Percentiles rank a stretch among this genome's conserved stretches.
Evolutionary conservation across 2,329 filamentous ascomycete species (phyloP).

Genomic region (Scedosporium apiospermum): DNA sequence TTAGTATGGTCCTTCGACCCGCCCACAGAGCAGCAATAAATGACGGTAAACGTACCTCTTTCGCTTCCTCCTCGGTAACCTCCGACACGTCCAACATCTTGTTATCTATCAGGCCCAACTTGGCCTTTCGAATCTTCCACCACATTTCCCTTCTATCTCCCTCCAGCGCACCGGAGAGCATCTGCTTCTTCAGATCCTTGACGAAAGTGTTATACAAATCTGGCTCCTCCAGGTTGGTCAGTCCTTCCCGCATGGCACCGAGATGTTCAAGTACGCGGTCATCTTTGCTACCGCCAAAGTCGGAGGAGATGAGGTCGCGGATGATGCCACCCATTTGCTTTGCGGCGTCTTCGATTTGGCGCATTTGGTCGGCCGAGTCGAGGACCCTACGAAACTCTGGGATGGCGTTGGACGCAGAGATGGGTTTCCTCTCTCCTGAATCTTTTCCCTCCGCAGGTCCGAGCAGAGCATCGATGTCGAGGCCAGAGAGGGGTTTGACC

Average conservation of each 20-base stretch:
- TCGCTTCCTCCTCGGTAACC: constrained; percentile 63
- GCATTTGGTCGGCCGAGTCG: constrained; percentile 46
- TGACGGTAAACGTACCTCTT: constrained; percentile 33
- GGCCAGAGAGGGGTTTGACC: constrained; percentile 77
- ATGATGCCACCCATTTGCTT: constrained; percentile 69
- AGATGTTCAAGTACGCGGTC: constrained; percentile 66
- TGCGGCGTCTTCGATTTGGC: constrained; percentile 55
- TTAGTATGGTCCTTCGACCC: background rate
- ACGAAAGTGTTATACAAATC: constrained; percentile 68
- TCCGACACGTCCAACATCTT: constrained; percentile 52
- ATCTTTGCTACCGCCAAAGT: constrained; percentile 68
- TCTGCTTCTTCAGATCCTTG: constrained; percentile 57
- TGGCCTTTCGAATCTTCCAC: constrained; percentile 58
- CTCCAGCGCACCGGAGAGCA: constrained; percentile 60
- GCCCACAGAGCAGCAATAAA: background rate
- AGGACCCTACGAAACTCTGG: constrained; percentile 85
- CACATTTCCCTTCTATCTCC: constrained; percentile 78
- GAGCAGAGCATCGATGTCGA: constrained; percentile 77
- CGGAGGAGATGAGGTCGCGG: constrained; percentile 56
- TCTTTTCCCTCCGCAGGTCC: constrained; percentile 13
- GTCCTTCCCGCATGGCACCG: constrained; percentile 66
- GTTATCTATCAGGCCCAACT: constrained; percentile 64
- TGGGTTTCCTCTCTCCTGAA: constrained; percentile 10
- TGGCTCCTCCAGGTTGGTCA: constrained; percentile 67
- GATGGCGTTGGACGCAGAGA: constrained; percentile 63